A percentile compares a stretch with the other conserved stretches of the same genome.
phyloP scores from a whole-genome alignment of 768 basidiomycete genomes.

The Mycena latifolia region DNA sequence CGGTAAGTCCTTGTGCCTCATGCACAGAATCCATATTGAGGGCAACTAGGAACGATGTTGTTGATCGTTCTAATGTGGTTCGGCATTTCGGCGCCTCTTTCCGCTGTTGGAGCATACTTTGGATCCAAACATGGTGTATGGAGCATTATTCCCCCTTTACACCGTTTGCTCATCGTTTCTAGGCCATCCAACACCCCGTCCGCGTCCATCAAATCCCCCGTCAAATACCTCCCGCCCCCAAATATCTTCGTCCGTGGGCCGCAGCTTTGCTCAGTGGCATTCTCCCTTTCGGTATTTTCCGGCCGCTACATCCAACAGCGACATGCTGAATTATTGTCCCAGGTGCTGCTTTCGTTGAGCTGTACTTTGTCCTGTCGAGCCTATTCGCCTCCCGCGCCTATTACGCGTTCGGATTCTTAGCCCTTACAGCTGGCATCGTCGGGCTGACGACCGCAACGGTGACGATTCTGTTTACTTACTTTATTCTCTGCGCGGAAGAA shows the following conservation, averaged over 20 bases:
- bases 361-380: constrained; percentile 92
- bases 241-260: constrained; percentile 85
- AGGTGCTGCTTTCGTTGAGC: constrained; percentile 96
- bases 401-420: constrained; percentile 97
- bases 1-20: constrained; percentile 58
- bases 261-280: constrained; percentile 89
- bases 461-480: constrained; percentile 90
- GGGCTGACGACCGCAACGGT: constrained; percentile 92
- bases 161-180: constrained; percentile 27
- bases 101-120: constrained; percentile 86
- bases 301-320: background rate
- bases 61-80: constrained; percentile 92
- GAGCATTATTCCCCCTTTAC: constrained; percentile 4
- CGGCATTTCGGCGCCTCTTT: constrained; percentile 92
- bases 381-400: constrained; percentile 93
- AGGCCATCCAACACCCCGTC: constrained; percentile 86
- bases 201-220: constrained; percentile 94
- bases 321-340: constrained; percentile 6
- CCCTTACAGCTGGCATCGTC: constrained; percentile 87
- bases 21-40: background rate
- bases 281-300: constrained; percentile 84
- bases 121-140: constrained; percentile 90
- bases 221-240: constrained; percentile 92
- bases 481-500: constrained; percentile 93
- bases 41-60: constrained; percentile 78